Evolutionary conservation across 1,284 basidiomycete species (phyloP).

Genomic region (Irpex sp.): DNA sequence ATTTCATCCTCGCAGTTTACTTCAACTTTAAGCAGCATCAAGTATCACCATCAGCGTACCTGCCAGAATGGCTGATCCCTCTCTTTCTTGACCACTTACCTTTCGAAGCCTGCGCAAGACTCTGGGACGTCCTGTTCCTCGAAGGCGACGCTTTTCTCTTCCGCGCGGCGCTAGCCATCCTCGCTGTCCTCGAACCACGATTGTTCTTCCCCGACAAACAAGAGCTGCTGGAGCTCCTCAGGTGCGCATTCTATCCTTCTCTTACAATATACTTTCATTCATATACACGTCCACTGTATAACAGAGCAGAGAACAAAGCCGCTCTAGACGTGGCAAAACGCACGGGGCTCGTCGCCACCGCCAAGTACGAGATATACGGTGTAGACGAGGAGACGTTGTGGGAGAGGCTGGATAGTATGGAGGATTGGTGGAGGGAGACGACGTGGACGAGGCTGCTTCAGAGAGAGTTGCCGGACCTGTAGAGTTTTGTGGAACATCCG

Average conservation of each 20-base stretch:
- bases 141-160: constrained; percentile 89
- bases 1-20: constrained; percentile 54
- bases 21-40: constrained; percentile 95
- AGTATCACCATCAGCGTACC: constrained; percentile 74
- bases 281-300: too few relatives aligned
- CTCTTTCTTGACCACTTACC: constrained; percentile 86
- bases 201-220: constrained; percentile 80
- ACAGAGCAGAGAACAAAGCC: constrained; percentile 83
- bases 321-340: constrained; percentile 79
- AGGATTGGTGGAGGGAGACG: constrained; percentile 92
- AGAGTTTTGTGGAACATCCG: constrained; percentile 8
- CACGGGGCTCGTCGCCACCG: constrained; percentile 61
- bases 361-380: constrained; percentile 86
- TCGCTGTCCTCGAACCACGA: constrained; percentile 84
- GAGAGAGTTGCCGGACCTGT: constrained; percentile 86
- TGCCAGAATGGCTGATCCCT: constrained; percentile 78
- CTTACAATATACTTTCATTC: too few relatives aligned
- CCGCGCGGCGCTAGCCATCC: constrained; percentile 77
- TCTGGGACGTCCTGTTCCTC: constrained; percentile 87
- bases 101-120: constrained; percentile 81
- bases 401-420: constrained; percentile 48
- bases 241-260: constrained; percentile 39
- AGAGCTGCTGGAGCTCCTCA: constrained; percentile 71
- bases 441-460: constrained; percentile 83
- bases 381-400: constrained; percentile 57